These are phyloP conservation scores for Oryza longistaminata DNA, from an alignment of 176 grass and related monocot genomes.

Conservation along the genomic window DNA sequence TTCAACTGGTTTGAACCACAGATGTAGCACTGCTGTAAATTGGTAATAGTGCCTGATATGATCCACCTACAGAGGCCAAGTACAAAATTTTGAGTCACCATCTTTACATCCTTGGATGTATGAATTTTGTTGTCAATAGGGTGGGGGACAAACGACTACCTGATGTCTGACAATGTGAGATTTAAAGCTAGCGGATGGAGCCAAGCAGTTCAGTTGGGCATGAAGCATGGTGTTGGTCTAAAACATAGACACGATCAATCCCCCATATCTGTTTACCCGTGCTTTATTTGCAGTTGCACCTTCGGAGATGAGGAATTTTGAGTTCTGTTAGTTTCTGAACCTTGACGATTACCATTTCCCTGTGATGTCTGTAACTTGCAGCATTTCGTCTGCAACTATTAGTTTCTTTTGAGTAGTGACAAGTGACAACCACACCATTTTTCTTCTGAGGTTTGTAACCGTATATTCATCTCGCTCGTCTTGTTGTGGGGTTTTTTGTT, in stretches of 20 bases:
- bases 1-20: constrained; percentile 40
- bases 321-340: background rate
- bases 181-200: constrained; percentile 3
- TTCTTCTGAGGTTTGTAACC: background rate
- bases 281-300: background rate
- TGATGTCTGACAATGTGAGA: constrained; percentile 22
- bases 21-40: constrained; percentile 59
- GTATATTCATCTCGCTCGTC: background rate
- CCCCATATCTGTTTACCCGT: constrained; percentile 13
- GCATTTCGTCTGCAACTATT: background rate
- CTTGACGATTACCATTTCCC: background rate
- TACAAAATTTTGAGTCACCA: constrained; percentile 8
- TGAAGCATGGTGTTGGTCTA: constrained; percentile 16
- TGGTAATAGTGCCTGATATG: constrained; percentile 43
- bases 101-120: constrained; percentile 35
- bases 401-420: background rate
- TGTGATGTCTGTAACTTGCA: constrained; percentile 9
- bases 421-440: background rate
- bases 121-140: constrained; percentile 45
- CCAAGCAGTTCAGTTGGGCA: constrained; percentile 8
- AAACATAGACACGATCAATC: constrained; percentile 21
- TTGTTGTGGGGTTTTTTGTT: background rate
- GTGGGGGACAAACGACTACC: constrained; percentile 24
- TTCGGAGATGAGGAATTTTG: background rate
- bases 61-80: constrained; percentile 36